Evolutionary conservation across 1,284 basidiomycete species (phyloP), one percentile per base, ranked within the genome.

Genomic region (Leccinum subatratum): DNA sequence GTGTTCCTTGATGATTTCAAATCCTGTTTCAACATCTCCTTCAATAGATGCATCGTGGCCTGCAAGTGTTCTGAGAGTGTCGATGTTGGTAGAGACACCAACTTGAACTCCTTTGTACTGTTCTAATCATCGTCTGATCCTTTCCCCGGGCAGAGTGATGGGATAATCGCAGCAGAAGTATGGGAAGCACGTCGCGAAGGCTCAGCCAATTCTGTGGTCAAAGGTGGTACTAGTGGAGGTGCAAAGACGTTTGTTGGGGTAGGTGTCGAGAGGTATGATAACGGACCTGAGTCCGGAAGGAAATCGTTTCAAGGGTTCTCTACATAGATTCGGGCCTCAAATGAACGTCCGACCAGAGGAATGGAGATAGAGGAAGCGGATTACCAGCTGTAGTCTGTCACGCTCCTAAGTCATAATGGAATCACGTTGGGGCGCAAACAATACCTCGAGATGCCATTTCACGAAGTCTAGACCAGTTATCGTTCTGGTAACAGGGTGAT

Each of bases 401-500:
- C 9, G 25, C 32, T 48, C 7, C 14, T 67, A 11, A 68, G 48
- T 66, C 54, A 54, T 42, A 32, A 45, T 20, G 8, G 37, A 42
- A 54, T 62, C 60, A 37, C 12, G 48, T 16, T 30, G n/a, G 3
- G 18, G 12, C n/a, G 18, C 61, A 63, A 61, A 62, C 11, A 72
- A 63, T 70, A 89, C 91, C 80, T 93, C 89, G 22, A 98, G 81
- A 77, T 98, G 95, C 95, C 95, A 96, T 78, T 95, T 89, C 7
- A 97, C 95, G 6, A 98, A 85, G 74, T 98, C 95, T 45, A 95
- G 82, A 0, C 94, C 93, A 0, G 93, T 95, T 60, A 97, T 89
- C 93, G 95, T 95, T 78, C 97, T 95, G 0, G 95, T 96, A 20
- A 98, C 93, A 8, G 95, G 94, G 76, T 98, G 96, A 74, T 96